These are phyloP conservation scores for Astrephomene gubernaculifera DNA, from an alignment of 139 green algal genomes.

Conservation along the genomic window DNA sequence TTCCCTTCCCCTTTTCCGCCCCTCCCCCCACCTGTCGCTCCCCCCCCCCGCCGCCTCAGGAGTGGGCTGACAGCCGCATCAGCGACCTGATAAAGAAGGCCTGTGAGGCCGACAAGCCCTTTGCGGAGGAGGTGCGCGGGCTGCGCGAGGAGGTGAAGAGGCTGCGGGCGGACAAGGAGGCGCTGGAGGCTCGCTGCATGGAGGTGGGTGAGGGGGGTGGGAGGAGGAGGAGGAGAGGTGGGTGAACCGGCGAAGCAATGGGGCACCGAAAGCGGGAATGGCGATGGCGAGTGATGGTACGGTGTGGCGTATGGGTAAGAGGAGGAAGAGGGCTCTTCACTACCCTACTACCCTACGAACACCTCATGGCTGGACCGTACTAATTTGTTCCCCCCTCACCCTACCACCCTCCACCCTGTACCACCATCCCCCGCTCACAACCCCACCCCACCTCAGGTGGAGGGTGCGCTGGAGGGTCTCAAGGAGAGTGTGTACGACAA, in stretches of 20 bases:
- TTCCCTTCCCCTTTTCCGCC: background rate
- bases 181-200: conserved; percentile 16
- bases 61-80: conserved; percentile 50
- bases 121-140: conserved; percentile 40
- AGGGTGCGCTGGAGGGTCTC: conserved; percentile 11
- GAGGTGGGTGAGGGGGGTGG: conserved; percentile 11
- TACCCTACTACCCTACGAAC: no score
- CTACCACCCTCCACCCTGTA: no score
- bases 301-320: no score
- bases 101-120: conserved; percentile 43
- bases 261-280: no score
- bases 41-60: background rate
- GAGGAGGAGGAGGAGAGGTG: background rate
- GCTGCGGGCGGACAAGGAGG: conserved; percentile 33
- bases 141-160: conserved; percentile 42
- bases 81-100: conserved; percentile 49
- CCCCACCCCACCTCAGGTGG: no score
- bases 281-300: no score
- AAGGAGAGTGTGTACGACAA: conserved; percentile 41
- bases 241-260: background rate
- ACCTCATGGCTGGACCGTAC: no score
- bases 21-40: background rate
- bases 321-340: no score
- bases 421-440: no score
- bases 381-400: no score